A percentile compares a stretch with the other conserved stretches of the same genome.
phyloP scores from a whole-genome alignment of 495 filamentous ascomycete species.

The Podospora comata region DNA sequence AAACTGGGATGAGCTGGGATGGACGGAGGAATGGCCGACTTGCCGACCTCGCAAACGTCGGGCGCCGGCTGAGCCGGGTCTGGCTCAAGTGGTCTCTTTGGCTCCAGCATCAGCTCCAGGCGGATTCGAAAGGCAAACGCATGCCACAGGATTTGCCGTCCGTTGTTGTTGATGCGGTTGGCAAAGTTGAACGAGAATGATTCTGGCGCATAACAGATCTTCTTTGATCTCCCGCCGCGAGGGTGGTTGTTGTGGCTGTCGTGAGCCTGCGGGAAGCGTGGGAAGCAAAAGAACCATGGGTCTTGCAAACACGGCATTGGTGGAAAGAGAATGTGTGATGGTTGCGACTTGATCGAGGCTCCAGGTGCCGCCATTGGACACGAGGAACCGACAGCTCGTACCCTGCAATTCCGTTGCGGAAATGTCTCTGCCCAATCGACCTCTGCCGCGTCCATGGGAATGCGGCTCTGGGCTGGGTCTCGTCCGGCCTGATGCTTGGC shows the following conservation, averaged over 20 bases:
- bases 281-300: neutral
- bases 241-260: conserved; percentile 1
- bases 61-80: neutral
- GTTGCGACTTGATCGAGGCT: neutral
- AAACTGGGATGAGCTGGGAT: conserved; percentile 10
- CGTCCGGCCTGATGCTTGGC: conserved; percentile 1
- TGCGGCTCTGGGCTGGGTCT: conserved; percentile 5
- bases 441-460: neutral
- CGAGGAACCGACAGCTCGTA: neutral
- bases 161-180: neutral
- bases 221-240: conserved; percentile 8
- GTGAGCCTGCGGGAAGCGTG: neutral
- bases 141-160: neutral
- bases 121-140: conserved; percentile 5
- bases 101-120: neutral
- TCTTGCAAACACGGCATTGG: neutral
- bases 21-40: conserved; percentile 3
- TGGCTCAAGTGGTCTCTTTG: neutral
- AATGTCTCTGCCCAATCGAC: conserved; percentile 5
- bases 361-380: neutral
- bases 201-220: conserved; percentile 10
- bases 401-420: conserved; percentile 1
- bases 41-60: conserved; percentile 1
- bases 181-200: neutral
- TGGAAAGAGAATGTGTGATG: neutral